Evolutionary conservation across 768 basidiomycete species (phyloP).

Genomic region (Lactarius akahatsu): DNA sequence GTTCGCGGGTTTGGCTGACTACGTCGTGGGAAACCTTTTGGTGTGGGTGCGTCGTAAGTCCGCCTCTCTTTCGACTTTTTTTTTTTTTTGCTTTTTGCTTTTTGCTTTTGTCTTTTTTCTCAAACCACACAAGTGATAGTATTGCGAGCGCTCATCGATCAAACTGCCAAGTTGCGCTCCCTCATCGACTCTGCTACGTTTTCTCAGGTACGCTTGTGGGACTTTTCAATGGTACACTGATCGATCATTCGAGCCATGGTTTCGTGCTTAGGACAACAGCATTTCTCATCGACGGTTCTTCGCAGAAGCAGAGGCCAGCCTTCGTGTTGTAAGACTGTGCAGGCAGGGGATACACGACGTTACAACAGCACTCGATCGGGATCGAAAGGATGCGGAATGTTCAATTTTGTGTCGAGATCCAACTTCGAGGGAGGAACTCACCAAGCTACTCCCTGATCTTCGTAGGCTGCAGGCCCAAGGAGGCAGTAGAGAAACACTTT

Average conservation of each 20-base stretch:
- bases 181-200: slow-evolving; percentile 13
- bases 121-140: neutral
- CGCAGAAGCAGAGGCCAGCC: slow-evolving; percentile 2
- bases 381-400: neutral
- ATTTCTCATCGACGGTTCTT: neutral
- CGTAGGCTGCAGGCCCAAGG: neutral
- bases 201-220: neutral
- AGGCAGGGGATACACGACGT: slow-evolving; percentile 2
- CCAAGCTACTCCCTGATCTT: neutral
- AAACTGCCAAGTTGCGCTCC: slow-evolving; percentile 9
- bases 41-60: slow-evolving; percentile 13
- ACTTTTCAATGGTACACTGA: neutral
- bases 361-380: neutral
- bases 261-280: neutral
- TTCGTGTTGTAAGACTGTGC: neutral
- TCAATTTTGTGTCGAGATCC: neutral
- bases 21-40: neutral
- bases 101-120: neutral
- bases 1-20: slow-evolving; percentile 9
- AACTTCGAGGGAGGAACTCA: neutral
- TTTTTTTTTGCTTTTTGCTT: neutral
- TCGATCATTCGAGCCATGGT: neutral
- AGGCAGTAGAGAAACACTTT: slow-evolving; percentile 6
- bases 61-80: neutral
- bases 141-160: neutral